A percentile compares a stretch with the other conserved stretches of the same genome.
phyloP scores from a whole-genome alignment of 768 basidiomycete species.

The Mycena olivaceomarginata region DNA sequence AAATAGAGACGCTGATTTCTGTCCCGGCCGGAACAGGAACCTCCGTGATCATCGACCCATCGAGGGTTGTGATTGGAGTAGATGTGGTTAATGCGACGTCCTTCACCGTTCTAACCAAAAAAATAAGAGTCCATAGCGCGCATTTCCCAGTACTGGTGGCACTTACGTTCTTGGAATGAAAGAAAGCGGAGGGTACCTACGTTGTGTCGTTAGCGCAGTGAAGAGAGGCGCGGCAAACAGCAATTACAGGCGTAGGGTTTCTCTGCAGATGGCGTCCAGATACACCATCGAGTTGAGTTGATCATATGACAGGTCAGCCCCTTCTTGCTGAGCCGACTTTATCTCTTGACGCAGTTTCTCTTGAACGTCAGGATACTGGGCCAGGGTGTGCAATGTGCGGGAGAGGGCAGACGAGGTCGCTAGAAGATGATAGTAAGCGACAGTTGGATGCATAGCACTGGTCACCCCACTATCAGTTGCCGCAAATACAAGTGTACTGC shows the following conservation, averaged over 20 bases:
- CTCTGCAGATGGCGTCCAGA: slow-evolving; percentile 59
- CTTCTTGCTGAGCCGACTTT: slow-evolving; percentile 30
- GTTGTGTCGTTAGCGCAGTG: not conserved
- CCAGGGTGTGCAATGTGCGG: slow-evolving; percentile 53
- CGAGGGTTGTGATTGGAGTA: slow-evolving; percentile 49
- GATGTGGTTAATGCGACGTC: slow-evolving; percentile 59
- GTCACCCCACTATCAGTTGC: slow-evolving; percentile 52
- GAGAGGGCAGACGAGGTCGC: slow-evolving; percentile 55
- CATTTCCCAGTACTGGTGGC: too few relatives aligned
- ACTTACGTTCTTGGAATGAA: slow-evolving; percentile 49
- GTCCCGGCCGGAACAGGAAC: slow-evolving; percentile 57
- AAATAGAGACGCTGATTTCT: slow-evolving; percentile 56
- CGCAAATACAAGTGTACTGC: slow-evolving; percentile 56
- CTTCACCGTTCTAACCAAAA: slow-evolving; percentile 40
- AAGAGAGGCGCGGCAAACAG: not conserved
- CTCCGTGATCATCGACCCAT: slow-evolving; percentile 50
- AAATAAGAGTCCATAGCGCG: not conserved
- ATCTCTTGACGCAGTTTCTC: slow-evolving; percentile 56
- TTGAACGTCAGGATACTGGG: slow-evolving; percentile 55
- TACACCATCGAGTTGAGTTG: slow-evolving; percentile 53
- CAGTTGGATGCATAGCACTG: not conserved
- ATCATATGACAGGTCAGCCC: slow-evolving; percentile 49
- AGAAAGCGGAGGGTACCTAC: slow-evolving; percentile 49
- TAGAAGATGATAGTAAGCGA: not conserved
- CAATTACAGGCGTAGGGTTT: slow-evolving; percentile 57